These are phyloP conservation scores for Candida pseudofarinosa DNA, from an alignment of 805 yeast genomes.

Conservation along the genomic window DNA sequence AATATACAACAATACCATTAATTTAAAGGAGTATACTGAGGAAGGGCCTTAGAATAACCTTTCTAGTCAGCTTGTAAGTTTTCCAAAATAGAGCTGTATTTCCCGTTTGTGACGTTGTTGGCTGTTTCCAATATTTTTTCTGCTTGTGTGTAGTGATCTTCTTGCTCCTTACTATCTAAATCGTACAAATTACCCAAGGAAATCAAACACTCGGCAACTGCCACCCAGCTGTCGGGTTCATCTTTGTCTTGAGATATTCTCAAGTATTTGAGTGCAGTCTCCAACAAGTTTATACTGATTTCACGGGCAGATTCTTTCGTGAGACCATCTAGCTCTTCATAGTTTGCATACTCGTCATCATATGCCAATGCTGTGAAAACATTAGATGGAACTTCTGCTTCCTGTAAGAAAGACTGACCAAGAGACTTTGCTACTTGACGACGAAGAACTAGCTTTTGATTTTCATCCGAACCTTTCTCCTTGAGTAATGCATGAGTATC, in stretches of 20 bases:
- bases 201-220: slow-evolving; percentile 81
- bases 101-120: slow-evolving; percentile 75
- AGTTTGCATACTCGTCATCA: slow-evolving; percentile 40
- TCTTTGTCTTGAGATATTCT: slow-evolving; percentile 60
- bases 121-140: slow-evolving; percentile 66
- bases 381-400: slow-evolving; percentile 58
- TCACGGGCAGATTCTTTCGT: slow-evolving; percentile 41
- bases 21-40: background rate
- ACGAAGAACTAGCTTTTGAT: slow-evolving; percentile 17
- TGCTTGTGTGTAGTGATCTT: slow-evolving; percentile 61
- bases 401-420: slow-evolving; percentile 61
- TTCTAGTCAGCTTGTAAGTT: slow-evolving; percentile 20
- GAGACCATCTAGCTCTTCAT: slow-evolving; percentile 32
- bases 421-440: slow-evolving; percentile 44
- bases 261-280: slow-evolving; percentile 55
- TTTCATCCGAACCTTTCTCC: slow-evolving; percentile 6
- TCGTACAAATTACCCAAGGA: slow-evolving; percentile 72
- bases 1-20: background rate
- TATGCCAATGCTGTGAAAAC: slow-evolving; percentile 55
- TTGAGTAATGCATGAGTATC: slow-evolving; percentile 6
- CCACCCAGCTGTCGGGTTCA: slow-evolving; percentile 78
- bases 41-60: too few species aligned
- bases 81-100: slow-evolving; percentile 60
- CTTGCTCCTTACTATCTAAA: slow-evolving; percentile 64
- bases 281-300: slow-evolving; percentile 45